These are phyloP conservation scores for Polytolypa hystricis DNA, from an alignment of 2,329 filamentous ascomycete genomes.

Conservation along the genomic window DNA sequence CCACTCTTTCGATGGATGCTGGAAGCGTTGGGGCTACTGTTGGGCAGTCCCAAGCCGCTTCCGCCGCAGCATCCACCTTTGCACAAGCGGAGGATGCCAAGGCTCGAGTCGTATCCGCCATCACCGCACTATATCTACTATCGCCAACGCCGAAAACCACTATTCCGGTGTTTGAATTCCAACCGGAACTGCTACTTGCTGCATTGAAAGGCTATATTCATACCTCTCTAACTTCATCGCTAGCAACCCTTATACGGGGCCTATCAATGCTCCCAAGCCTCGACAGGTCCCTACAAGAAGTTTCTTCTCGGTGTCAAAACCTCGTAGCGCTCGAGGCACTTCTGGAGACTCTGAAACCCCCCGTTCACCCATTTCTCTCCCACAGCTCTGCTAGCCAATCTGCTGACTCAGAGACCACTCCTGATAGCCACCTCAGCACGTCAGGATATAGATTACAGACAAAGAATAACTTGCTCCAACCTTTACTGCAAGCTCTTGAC, in stretches of 20 bases:
- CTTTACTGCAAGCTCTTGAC: slow-evolving; percentile 67
- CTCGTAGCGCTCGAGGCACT: slow-evolving; percentile 77
- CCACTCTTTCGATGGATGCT: slow-evolving; percentile 32
- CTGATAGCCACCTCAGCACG: slow-evolving; percentile 6
- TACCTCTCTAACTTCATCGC: slow-evolving; percentile 65
- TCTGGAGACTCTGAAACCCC: slow-evolving; percentile 56
- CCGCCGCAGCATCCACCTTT: slow-evolving; percentile 38
- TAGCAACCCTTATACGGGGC: slow-evolving; percentile 62
- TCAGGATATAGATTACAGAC: slow-evolving; percentile 16
- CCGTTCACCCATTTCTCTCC: slow-evolving; percentile 54
- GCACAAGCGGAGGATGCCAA: slow-evolving; percentile 62
- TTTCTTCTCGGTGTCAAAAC: slow-evolving; percentile 77
- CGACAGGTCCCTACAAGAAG: slow-evolving; percentile 69
- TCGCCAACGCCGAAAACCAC: slow-evolving; percentile 52
- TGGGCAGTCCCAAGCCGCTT: slow-evolving; percentile 12
- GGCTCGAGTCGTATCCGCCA: slow-evolving; percentile 59
- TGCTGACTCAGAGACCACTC: slow-evolving; percentile 10
- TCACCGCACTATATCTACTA: slow-evolving; percentile 68
- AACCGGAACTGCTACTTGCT: slow-evolving; percentile 61
- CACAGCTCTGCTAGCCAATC: slow-evolving; percentile 15
- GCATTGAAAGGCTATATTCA: slow-evolving; percentile 74
- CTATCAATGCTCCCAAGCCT: slow-evolving; percentile 70
- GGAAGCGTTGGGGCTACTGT: slow-evolving; percentile 10
- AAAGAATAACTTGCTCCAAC: slow-evolving; percentile 53
- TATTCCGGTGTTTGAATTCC: slow-evolving; percentile 37